These are phyloP conservation scores for Talaromyces proteolyticus DNA, from an alignment of 495 filamentous ascomycete genomes.

Conservation along the genomic window DNA sequence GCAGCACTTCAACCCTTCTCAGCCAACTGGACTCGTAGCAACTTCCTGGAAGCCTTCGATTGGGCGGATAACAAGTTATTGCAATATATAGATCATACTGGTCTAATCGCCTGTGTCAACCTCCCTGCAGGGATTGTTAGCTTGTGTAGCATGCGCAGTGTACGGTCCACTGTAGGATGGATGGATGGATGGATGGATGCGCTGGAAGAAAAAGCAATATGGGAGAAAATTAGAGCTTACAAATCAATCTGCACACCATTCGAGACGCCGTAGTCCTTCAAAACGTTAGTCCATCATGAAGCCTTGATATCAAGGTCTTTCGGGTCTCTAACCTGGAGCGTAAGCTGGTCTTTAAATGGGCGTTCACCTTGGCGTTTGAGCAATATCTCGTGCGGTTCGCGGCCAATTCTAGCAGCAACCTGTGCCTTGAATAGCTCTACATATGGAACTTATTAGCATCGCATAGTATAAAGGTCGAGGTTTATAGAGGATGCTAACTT, in stretches of 20 bases:
- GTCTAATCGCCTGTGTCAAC: conserved; percentile 71
- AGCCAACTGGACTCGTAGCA: neutral
- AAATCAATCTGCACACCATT: conserved; percentile 87
- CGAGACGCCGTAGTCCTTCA: conserved; percentile 85
- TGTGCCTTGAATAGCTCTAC: conserved; percentile 76
- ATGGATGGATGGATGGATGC: too few relatives aligned
- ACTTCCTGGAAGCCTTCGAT: too few relatives aligned
- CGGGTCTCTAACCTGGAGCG: conserved; percentile 13
- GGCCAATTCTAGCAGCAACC: conserved; percentile 80
- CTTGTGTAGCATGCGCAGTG: conserved; percentile 13
- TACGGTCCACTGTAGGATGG: neutral
- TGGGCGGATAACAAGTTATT: too few relatives aligned
- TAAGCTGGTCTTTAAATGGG: conserved; percentile 86
- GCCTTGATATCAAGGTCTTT: neutral
- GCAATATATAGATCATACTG: neutral
- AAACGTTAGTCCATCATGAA: conserved; percentile 6
- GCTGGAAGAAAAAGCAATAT: conserved; percentile 2
- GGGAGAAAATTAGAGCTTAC: conserved; percentile 25
- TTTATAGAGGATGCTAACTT: conserved; percentile 28
- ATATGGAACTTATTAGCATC: conserved; percentile 13
- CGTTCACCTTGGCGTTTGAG: conserved; percentile 86
- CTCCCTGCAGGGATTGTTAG: conserved; percentile 35
- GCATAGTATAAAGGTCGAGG: neutral
- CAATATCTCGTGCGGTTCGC: conserved; percentile 84
- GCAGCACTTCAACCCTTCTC: neutral